Conservation (phyloP, 2,329 filamentous ascomycete genomes). For the Samsoniella hepiali region DNA sequence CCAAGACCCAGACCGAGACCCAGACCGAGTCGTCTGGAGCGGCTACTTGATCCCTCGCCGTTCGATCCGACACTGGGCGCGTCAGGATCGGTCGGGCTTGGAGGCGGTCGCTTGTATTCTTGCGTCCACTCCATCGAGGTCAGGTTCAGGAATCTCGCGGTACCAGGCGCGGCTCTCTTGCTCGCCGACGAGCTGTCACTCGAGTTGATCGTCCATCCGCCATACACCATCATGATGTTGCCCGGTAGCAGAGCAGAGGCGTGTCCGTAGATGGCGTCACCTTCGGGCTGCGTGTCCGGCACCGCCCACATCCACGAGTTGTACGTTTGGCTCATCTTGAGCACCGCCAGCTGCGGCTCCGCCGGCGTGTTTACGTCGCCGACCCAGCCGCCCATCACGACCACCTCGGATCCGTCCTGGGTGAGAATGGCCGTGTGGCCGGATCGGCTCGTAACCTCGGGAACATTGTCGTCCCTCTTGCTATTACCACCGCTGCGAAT, state of each 20-base stretch:
- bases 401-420: conserved; percentile 71
- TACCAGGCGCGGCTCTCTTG: conserved; percentile 22
- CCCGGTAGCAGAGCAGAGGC: conserved; percentile 61
- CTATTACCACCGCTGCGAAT: conserved; percentile 37
- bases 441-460: conserved; percentile 70
- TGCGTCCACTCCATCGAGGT: conserved; percentile 53
- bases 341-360: conserved; percentile 73
- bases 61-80: conserved; percentile 26
- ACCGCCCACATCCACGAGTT: conserved; percentile 71
- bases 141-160: conserved; percentile 52
- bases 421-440: conserved; percentile 84
- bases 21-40: conserved; percentile 46
- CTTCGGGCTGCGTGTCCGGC: conserved; percentile 49
- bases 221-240: conserved; percentile 66
- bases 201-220: conserved; percentile 51
- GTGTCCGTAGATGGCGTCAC: conserved; percentile 57
- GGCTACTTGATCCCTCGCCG: conserved; percentile 20
- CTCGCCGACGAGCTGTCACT: conserved; percentile 31
- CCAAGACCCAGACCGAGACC: conserved; percentile 66
- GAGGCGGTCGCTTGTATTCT: conserved; percentile 46
- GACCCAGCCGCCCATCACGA: conserved; percentile 90
- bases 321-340: conserved; percentile 73
- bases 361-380: conserved; percentile 75
- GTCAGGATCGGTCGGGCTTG: conserved; percentile 19
- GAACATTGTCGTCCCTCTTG: background rate